Conservation (phyloP, 208 protist species). For the Trypanosoma mega region DNA sequence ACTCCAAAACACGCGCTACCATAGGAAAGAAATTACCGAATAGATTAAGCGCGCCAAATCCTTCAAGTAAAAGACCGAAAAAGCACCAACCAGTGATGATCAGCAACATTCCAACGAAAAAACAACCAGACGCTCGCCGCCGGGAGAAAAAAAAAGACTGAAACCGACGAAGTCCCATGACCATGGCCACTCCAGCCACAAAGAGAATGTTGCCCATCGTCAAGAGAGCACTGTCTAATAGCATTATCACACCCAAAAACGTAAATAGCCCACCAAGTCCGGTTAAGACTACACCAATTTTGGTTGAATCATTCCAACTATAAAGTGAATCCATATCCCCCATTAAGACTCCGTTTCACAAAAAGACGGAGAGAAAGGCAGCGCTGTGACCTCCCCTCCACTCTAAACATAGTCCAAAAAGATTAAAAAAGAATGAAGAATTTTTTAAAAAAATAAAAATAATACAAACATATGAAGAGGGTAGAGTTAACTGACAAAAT, state of each 20-base stretch:
- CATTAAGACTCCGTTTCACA: neutral
- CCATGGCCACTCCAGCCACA: constrained; percentile 76
- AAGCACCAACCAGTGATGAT: constrained; percentile 81
- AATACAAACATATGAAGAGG: too few species aligned
- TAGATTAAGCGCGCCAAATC: constrained; percentile 87
- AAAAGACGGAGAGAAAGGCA: too few species aligned
- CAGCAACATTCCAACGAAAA: constrained; percentile 85
- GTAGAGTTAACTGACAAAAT: too few species aligned
- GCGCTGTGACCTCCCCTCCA: too few species aligned
- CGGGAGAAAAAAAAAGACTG: constrained; percentile 80
- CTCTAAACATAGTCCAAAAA: too few species aligned
- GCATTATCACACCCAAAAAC: constrained; percentile 71
- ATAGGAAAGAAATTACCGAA: constrained; percentile 93
- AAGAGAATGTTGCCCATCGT: constrained; percentile 93
- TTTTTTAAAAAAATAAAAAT: too few species aligned
- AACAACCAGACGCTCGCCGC: constrained; percentile 72
- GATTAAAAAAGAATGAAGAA: too few species aligned
- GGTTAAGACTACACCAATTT: constrained; percentile 86
- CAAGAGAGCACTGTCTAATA: constrained; percentile 82
- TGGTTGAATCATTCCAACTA: constrained; percentile 86
- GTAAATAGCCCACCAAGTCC: constrained; percentile 83
- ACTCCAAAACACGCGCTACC: constrained; percentile 82
- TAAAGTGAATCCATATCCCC: constrained; percentile 85
- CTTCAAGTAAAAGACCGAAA: constrained; percentile 76
- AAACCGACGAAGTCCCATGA: constrained; percentile 78